Evolutionary conservation across 1,284 basidiomycete species (phyloP), one percentile per base, ranked within the genome.

Genomic region (Leucoagaricus sp.): DNA sequence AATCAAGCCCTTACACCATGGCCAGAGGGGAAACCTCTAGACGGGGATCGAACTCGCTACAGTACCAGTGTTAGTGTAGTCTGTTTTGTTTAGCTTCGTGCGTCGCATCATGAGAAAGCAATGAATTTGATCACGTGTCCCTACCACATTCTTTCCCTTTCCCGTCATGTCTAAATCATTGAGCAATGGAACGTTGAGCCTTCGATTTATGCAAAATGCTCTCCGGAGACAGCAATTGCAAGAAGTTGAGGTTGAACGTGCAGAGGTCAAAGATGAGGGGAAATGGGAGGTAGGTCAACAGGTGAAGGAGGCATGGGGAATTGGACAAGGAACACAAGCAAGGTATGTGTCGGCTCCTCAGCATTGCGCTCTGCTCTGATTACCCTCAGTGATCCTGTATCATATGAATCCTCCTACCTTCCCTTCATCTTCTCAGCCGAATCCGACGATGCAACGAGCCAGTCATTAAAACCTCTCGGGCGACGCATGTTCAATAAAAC

Each of bases 141-240:
- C 33, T 13, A 40, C 26, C n/a, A 36, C 29, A 26, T 46, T 17
- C 28, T 23, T 5, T 13, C 9, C 8, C 60, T 44, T 12, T 10
- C 26, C 10, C 33, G n/a, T 17, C 55, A 85, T 83, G 82, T 72
- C 78, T 15, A 87, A 85, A 69, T 75, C 77, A 1, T 75, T 90
- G 49, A 90, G 88, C 69, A 81, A 77, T 41, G 80, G 85, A 23
- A 89, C 87, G 0, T 75, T 91, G 13, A 81, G 81, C 63, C 76
- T 91, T 38, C 80, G 82, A 4, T 91, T 91, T 67, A 91, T 91
- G 89, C 87, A 89, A 70, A 89, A 87, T 74, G 84, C 86, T 0
- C 78, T 81, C 2, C 77, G 81, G 5, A 74, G 79, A 13, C 82
- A 86, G 59, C 75, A 83, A 31, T 67, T 81, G 25, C 73, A 79